Evolutionary conservation across 352 stramenopile genomes (phyloP).

Genomic region (Globisporangium viniferum): DNA sequence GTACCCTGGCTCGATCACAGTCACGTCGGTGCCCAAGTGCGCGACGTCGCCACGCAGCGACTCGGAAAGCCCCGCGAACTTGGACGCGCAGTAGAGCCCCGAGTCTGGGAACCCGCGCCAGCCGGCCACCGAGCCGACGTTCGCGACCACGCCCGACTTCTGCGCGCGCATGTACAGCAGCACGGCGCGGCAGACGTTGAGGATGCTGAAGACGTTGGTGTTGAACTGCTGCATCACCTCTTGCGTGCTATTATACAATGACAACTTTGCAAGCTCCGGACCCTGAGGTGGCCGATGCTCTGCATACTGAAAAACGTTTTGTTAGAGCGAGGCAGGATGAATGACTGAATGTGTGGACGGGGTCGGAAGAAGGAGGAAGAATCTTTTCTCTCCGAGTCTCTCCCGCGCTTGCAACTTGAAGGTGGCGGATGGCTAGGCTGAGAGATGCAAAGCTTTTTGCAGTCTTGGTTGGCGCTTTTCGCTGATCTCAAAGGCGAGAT

Average conservation of each 20-base stretch:
- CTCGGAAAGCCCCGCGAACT: constrained; percentile 35
- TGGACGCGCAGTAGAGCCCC: constrained; percentile 37
- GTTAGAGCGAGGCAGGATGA: no score
- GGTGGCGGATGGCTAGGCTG: no score
- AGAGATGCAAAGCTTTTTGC: no score
- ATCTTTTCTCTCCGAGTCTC: no score
- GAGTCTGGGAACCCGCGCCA: constrained; percentile 27
- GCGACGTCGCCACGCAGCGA: constrained; percentile 32
- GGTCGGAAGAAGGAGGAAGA: no score
- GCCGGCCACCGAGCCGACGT: constrained; percentile 31
- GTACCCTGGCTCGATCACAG: constrained; percentile 28
- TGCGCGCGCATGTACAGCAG: constrained; percentile 14
- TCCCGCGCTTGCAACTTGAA: no score
- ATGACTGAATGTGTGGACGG: no score
- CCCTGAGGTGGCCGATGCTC: no score
- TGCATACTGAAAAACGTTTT: no score
- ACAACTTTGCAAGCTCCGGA: neutral
- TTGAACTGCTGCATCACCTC: constrained; percentile 34
- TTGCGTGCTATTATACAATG: constrained; percentile 1
- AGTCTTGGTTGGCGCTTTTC: no score
- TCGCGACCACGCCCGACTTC: constrained; percentile 29
- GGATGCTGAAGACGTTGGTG: constrained; percentile 44
- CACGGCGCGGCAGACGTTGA: constrained; percentile 25
- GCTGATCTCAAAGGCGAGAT: no score
- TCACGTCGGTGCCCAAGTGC: constrained; percentile 13